phyloP scores from a whole-genome alignment of 1,284 basidiomycete genomes.

The Malassezia japonica region DNA sequence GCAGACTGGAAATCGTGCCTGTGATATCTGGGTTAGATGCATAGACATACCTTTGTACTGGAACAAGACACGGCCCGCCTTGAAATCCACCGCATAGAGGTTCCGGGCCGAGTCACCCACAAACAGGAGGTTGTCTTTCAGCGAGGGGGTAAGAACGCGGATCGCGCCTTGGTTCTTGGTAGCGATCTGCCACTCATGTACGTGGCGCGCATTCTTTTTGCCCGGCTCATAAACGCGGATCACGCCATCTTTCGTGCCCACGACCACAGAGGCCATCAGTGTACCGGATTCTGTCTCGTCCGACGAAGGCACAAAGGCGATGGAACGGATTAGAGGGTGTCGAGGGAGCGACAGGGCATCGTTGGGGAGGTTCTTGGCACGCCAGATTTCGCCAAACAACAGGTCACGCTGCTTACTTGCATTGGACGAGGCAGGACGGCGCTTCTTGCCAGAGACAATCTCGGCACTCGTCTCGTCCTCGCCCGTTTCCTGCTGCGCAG shows the following conservation, averaged over 20 bases:
- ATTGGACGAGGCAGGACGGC: background rate
- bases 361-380: conserved; percentile 18
- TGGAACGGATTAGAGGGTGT: conserved; percentile 9
- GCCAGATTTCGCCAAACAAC: conserved; percentile 12
- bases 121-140: background rate
- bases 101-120: conserved; percentile 10
- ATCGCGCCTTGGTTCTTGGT: conserved; percentile 15
- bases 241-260: conserved; percentile 17
- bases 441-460: conserved; percentile 1
- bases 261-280: background rate
- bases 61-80: conserved; percentile 8
- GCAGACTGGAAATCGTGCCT: conserved; percentile 7
- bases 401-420: background rate
- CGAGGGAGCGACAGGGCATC: conserved; percentile 10
- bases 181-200: conserved; percentile 10
- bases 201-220: background rate
- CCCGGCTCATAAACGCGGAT: conserved; percentile 14
- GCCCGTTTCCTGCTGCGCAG: no score
- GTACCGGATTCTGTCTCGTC: no score
- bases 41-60: conserved; percentile 9
- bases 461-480: background rate
- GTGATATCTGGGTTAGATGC: conserved; percentile 7
- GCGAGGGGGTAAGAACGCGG: background rate
- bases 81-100: conserved; percentile 6
- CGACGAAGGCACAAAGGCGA: conserved; percentile 3